A percentile compares a stretch with the other conserved stretches of the same genome.
Evolutionary conservation across 495 filamentous ascomycete species (phyloP).

Genomic region (Amphirosellinia nigrospora): DNA sequence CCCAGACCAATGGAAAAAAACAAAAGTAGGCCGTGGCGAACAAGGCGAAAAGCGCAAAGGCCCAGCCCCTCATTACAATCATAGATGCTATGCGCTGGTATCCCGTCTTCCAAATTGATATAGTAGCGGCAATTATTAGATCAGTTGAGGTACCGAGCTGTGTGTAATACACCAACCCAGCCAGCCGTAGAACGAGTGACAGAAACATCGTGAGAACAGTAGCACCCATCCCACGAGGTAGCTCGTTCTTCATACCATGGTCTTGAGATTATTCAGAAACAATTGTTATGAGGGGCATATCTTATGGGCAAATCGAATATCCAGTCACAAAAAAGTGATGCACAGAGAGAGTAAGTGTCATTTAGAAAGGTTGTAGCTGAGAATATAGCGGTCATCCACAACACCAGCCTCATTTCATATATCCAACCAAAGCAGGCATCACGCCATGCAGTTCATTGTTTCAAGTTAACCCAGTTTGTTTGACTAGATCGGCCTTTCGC

Average conservation of each 20-base stretch:
- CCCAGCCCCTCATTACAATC: background rate
- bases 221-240: too few relatives aligned
- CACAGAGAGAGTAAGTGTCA: background rate
- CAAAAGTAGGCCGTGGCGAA: background rate
- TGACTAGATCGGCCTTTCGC: background rate
- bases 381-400: background rate
- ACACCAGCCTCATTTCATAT: background rate
- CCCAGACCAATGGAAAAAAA: background rate
- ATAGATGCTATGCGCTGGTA: background rate
- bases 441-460: background rate
- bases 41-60: background rate
- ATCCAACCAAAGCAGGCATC: background rate
- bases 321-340: background rate
- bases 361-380: too few relatives aligned
- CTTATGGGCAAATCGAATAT: too few relatives aligned
- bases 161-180: background rate
- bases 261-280: background rate
- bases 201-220: background rate
- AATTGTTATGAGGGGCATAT: background rate
- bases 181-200: background rate
- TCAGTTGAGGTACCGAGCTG: background rate
- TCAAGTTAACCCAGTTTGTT: background rate
- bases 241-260: background rate
- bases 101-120: constrained; percentile 3
- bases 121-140: background rate